Conservation (phyloP, 495 filamentous ascomycete species). For the Penicillium lividum region DNA sequence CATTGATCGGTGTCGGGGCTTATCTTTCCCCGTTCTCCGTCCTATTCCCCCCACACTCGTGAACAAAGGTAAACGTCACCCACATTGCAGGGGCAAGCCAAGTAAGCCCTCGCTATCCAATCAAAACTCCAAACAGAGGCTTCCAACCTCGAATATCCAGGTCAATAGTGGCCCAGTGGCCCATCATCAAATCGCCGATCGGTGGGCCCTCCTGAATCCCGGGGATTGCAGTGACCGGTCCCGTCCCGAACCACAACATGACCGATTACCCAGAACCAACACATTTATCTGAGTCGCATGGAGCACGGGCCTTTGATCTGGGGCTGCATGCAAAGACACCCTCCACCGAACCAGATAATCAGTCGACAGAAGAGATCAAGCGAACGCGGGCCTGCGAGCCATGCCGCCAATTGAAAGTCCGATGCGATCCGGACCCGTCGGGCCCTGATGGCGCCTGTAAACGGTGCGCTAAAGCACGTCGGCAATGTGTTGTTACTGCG, state of each 20-base stretch:
- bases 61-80: background rate
- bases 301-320: background rate
- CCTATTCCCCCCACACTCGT: background rate
- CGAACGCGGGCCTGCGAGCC: constrained; percentile 90
- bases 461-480: constrained; percentile 80
- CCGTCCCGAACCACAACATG: constrained; percentile 8
- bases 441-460: constrained; percentile 70
- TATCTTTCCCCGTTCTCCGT: background rate
- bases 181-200: background rate
- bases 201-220: background rate
- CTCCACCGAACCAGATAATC: constrained; percentile 37
- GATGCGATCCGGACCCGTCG: constrained; percentile 69
- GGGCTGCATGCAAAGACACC: background rate
- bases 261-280: constrained; percentile 35
- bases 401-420: constrained; percentile 86
- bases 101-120: background rate
- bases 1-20: background rate
- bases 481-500: constrained; percentile 77
- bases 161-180: background rate
- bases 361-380: constrained; percentile 57
- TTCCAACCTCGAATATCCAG: background rate
- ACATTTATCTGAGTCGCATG: constrained; percentile 14
- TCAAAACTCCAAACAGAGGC: background rate
- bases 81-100: background rate
- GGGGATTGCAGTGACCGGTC: background rate